These are phyloP conservation scores for Pharus latifolius DNA, from an alignment of 176 grass and related monocot genomes.

Conservation along the genomic window DNA sequence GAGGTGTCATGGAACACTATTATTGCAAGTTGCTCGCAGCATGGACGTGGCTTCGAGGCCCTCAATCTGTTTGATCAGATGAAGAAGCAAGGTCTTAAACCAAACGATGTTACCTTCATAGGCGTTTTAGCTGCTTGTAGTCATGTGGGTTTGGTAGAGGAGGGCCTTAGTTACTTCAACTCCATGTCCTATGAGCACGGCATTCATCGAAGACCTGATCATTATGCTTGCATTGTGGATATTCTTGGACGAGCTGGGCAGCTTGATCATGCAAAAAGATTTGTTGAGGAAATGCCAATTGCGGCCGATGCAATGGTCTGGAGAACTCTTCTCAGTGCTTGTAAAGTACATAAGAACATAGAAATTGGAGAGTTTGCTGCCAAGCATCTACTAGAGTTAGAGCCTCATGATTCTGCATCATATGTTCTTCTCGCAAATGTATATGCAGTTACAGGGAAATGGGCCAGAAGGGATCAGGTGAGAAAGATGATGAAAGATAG, in stretches of 20 bases:
- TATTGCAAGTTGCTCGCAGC: slow-evolving; percentile 56
- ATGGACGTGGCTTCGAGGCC: slow-evolving; percentile 53
- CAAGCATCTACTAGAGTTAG: slow-evolving; percentile 50
- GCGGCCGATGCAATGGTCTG: slow-evolving; percentile 60
- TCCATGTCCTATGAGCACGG: slow-evolving; percentile 39
- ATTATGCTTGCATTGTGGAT: slow-evolving; percentile 73
- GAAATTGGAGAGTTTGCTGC: slow-evolving; percentile 60
- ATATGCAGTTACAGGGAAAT: slow-evolving; percentile 59
- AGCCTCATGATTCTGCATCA: slow-evolving; percentile 47
- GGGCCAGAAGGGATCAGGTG: slow-evolving; percentile 53
- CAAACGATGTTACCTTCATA: slow-evolving; percentile 68
- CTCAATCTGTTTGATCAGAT: slow-evolving; percentile 57
- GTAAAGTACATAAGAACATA: slow-evolving; percentile 57
- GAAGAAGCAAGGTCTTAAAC: slow-evolving; percentile 44
- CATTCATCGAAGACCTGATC: slow-evolving; percentile 40
- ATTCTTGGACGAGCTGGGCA: slow-evolving; percentile 68
- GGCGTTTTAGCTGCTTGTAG: slow-evolving; percentile 72
- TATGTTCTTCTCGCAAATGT: slow-evolving; percentile 70
- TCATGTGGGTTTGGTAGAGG: slow-evolving; percentile 62
- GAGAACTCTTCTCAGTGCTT: slow-evolving; percentile 53
- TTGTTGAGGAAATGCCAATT: slow-evolving; percentile 61
- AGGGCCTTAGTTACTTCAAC: slow-evolving; percentile 53
- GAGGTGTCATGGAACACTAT: slow-evolving; percentile 50
- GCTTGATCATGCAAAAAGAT: slow-evolving; percentile 49
- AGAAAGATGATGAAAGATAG: slow-evolving; percentile 74